Evolutionary conservation across 164 flowering plant species (phyloP), one percentile per base, ranked within the genome.

Genomic region (Akebia trifoliata): DNA sequence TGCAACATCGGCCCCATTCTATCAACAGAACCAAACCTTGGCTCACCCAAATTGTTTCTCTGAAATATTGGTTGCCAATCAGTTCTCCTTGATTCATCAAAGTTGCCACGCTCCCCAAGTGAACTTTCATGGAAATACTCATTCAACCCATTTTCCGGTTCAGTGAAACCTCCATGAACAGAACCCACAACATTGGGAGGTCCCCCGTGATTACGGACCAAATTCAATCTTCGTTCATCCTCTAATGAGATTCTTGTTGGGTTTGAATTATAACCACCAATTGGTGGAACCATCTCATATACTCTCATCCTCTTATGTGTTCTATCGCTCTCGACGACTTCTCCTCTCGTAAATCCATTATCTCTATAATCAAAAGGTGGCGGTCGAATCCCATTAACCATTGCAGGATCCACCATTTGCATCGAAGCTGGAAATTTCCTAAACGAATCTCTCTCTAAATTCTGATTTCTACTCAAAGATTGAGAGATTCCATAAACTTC

Each of bases 151-250:
- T 29, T 17, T 17, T 35, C 54, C 2, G 25, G 37, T 8, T 31
- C 37, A 50, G 24, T 11, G 17, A 8, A 8, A 12, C 40, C 40
- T 37, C 14, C 45, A 36, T 26, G 10, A 3, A 43, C 56, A 49
- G 57, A 44, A 30, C 36, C 36, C 12, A 34, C 21, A 21, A 49
- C 59, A 44, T 61, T 59, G 2, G 48, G 12, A 8, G 49, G 59
- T n/a, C 52, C 61, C 2, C 98, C 98, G 53, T 87, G 94, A 64
- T 86, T 85, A 4, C 86, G 82, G 54, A 87, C 73, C 74, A 88
- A 61, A 69, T 72, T 79, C 79, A 86, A 74, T 50, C 88, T 71
- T 35, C 95, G 77, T 77, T 84, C 92, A 48, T 81, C 71, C 20
- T 81, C 91, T 0, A 38, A 35, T 0, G 63, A 70, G 2, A 50